Evolutionary conservation across 2,329 filamentous ascomycete genomes (phyloP).

Genomic region (Aspergillus sp.): DNA sequence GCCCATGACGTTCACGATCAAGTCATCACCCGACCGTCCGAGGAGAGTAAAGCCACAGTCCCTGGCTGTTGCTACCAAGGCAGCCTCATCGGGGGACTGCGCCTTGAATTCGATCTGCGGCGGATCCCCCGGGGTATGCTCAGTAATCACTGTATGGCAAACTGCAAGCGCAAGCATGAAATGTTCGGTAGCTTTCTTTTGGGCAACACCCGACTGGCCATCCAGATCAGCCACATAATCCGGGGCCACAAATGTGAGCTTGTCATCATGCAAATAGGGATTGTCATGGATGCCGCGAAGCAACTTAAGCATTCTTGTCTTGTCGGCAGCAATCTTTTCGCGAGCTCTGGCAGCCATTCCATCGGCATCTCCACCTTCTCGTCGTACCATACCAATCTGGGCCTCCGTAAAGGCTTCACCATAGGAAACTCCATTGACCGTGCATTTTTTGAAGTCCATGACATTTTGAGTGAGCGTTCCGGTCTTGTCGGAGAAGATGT

Average conservation of each 20-base stretch:
- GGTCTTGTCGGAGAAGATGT: slow-evolving; percentile 96
- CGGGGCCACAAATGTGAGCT: slow-evolving; percentile 87
- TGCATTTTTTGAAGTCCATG: slow-evolving; percentile 99
- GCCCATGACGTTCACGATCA: slow-evolving; percentile 83
- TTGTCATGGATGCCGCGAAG: slow-evolving; percentile 81
- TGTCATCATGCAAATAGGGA: slow-evolving; percentile 83
- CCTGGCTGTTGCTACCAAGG: slow-evolving; percentile 86
- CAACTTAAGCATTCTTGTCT: slow-evolving; percentile 65
- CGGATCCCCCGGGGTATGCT: slow-evolving; percentile 82
- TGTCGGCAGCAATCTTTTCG: slow-evolving; percentile 75
- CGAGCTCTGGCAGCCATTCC: slow-evolving; percentile 70
- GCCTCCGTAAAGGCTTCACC: slow-evolving; percentile 98
- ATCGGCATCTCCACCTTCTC: slow-evolving; percentile 82
- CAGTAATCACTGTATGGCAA: slow-evolving; percentile 95
- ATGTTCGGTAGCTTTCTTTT: slow-evolving; percentile 73
- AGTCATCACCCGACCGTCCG: slow-evolving; percentile 72
- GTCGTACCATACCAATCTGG: slow-evolving; percentile 91
- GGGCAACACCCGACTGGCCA: slow-evolving; percentile 72
- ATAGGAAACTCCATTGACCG: slow-evolving; percentile 92
- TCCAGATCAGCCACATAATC: slow-evolving; percentile 81
- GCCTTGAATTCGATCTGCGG: slow-evolving; percentile 94
- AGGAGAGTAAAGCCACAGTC: slow-evolving; percentile 95
- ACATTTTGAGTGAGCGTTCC: slow-evolving; percentile 88
- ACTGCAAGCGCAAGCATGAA: slow-evolving; percentile 95
- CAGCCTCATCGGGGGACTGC: slow-evolving; percentile 94